Conservation (phyloP, 129 eudicot genomes). For the Dittrichia graveolens region DNA sequence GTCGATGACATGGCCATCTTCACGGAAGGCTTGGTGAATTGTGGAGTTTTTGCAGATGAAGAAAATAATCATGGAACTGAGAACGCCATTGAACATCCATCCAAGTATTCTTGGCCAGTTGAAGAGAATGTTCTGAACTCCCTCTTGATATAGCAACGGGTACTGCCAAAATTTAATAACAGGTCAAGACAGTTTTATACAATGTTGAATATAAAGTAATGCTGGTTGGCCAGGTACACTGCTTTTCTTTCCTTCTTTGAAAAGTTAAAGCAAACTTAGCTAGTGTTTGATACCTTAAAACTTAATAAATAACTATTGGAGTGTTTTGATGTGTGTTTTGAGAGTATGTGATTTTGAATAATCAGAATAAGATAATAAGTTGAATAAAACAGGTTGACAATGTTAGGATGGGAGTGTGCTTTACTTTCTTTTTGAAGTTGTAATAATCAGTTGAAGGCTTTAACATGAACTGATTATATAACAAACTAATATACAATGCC, state of each 20-base stretch:
- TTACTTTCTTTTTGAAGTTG: neutral
- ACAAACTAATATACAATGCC: no score
- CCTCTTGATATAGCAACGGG: slow-evolving; percentile 84
- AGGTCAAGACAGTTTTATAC: neutral
- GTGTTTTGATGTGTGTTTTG: neutral
- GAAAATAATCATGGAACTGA: slow-evolving; percentile 83
- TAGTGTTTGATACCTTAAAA: neutral
- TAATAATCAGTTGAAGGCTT: neutral
- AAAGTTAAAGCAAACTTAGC: neutral
- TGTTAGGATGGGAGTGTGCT: neutral
- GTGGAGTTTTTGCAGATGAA: slow-evolving; percentile 60
- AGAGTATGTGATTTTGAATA: neutral
- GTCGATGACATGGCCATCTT: slow-evolving; percentile 73
- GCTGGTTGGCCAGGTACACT: slow-evolving; percentile 11
- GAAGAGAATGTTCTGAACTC: slow-evolving; percentile 78
- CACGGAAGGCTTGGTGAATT: slow-evolving; percentile 67
- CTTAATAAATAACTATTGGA: neutral
- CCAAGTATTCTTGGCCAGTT: slow-evolving; percentile 92
- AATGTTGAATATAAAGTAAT: no score
- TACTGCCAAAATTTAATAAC: slow-evolving; percentile 41
- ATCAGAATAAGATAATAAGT: neutral
- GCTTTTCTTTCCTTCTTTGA: neutral
- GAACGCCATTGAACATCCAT: slow-evolving; percentile 87
- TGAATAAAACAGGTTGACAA: neutral
- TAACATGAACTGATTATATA: neutral